phyloP scores from a whole-genome alignment of 2,329 filamentous ascomycete genomes.

The Penicillium concentricum region DNA sequence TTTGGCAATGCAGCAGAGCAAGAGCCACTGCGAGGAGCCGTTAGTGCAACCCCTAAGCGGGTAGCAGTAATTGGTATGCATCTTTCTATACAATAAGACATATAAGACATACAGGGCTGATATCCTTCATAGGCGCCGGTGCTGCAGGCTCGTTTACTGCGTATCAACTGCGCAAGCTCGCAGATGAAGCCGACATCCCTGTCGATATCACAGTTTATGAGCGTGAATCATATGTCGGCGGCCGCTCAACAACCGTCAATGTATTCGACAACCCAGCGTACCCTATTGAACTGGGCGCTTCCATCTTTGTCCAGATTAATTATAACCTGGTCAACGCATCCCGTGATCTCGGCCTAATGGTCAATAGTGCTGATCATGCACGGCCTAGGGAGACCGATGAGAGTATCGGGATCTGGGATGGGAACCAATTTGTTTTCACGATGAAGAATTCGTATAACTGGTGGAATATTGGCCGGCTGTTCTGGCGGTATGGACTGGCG shows the following conservation, averaged over 20 bases:
- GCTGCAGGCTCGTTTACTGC: slow-evolving; percentile 84
- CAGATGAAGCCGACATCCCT: slow-evolving; percentile 56
- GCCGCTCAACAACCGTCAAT: slow-evolving; percentile 81
- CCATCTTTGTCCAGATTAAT: slow-evolving; percentile 86
- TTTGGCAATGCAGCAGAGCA: slow-evolving; percentile 24
- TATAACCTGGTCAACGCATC: slow-evolving; percentile 75
- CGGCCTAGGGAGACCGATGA: slow-evolving; percentile 48
- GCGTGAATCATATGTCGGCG: slow-evolving; percentile 72
- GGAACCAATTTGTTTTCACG: slow-evolving; percentile 68
- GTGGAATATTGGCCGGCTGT: slow-evolving; percentile 76
- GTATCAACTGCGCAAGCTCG: slow-evolving; percentile 75
- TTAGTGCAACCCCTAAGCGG: slow-evolving; percentile 25
- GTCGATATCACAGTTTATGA: slow-evolving; percentile 89
- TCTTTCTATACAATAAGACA: neutral
- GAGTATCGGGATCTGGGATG: slow-evolving; percentile 80
- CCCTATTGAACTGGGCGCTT: slow-evolving; percentile 83
- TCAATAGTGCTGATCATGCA: slow-evolving; percentile 49
- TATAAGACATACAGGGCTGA: neutral
- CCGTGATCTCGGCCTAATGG: slow-evolving; percentile 66
- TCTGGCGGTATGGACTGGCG: slow-evolving; percentile 82
- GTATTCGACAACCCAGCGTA: slow-evolving; percentile 65
- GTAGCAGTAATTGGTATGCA: slow-evolving; percentile 39
- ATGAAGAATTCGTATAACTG: slow-evolving; percentile 64
- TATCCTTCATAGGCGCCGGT: slow-evolving; percentile 67
- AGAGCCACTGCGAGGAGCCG: slow-evolving; percentile 20